phyloP scores from a whole-genome alignment of 139 green algal genomes.

The Closterium sp. region DNA sequence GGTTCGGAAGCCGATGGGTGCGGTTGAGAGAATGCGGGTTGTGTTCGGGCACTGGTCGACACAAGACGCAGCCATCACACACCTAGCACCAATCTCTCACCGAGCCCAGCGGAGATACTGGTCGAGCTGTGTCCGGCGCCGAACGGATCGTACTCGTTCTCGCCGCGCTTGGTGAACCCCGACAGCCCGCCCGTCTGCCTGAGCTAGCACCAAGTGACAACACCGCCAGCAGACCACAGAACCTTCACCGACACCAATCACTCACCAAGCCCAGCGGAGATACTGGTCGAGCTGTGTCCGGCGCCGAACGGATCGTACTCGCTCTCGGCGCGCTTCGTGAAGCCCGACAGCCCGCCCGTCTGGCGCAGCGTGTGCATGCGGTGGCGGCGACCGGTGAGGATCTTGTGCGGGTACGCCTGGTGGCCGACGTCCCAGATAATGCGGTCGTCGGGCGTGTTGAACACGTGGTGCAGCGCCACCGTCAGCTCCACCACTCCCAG shows the following conservation, averaged over 20 bases:
- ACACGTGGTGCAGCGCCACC: constrained; percentile 97
- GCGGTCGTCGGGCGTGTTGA: constrained; percentile 93
- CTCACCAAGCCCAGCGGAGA: constrained; percentile 84
- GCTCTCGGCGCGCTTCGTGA: constrained; percentile 93
- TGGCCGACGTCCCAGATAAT: constrained; percentile 96
- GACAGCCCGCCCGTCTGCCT: constrained; percentile 87
- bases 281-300: constrained; percentile 91
- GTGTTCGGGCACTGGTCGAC: too few species aligned
- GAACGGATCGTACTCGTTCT: constrained; percentile 96
- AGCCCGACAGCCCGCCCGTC: constrained; percentile 87
- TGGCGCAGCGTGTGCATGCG: constrained; percentile 92
- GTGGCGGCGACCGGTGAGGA: constrained; percentile 85
- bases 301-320: constrained; percentile 97
- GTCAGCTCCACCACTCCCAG: constrained; percentile 97
- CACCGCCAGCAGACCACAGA: too few species aligned
- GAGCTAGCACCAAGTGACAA: too few species aligned
- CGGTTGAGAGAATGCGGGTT: too few species aligned
- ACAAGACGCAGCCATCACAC: too few species aligned
- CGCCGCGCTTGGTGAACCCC: constrained; percentile 94
- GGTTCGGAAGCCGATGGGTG: too few species aligned
- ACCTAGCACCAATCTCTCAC: constrained; percentile 13
- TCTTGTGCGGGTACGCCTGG: constrained; percentile 95
- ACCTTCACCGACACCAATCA: neutral
- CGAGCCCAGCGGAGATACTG: constrained; percentile 89
- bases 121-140: constrained; percentile 95